Conservation (phyloP, 108 stramenopile species). For the Bacterosira constricta region DNA sequence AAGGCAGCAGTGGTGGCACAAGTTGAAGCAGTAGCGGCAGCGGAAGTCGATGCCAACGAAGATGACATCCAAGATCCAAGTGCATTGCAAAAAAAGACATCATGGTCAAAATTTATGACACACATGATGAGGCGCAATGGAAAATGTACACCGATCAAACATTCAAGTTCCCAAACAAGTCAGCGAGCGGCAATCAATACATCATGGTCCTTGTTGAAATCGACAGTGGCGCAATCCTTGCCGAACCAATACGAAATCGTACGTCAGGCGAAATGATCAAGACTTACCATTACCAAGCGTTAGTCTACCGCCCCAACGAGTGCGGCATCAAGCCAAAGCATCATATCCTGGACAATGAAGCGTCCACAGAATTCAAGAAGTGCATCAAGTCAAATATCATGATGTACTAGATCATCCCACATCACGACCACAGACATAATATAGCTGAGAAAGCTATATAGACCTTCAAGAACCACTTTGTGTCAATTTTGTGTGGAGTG, state of each 20-base stretch:
- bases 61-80: not conserved
- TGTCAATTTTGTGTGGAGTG: constrained; percentile 3
- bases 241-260: constrained; percentile 13
- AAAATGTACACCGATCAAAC: constrained; percentile 49
- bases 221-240: constrained; percentile 44
- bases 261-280: not conserved
- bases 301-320: too few species aligned
- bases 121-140: not conserved
- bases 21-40: too few species aligned
- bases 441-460: too few species aligned
- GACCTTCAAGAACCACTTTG: constrained; percentile 51
- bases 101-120: not conserved
- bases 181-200: constrained; percentile 46
- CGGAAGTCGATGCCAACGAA: not conserved
- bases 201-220: constrained; percentile 40
- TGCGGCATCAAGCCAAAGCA: too few species aligned
- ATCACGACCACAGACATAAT: constrained; percentile 4
- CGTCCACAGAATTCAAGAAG: too few species aligned
- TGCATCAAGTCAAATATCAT: too few species aligned
- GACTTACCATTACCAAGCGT: too few species aligned
- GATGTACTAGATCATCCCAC: too few species aligned
- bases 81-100: too few species aligned
- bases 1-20: too few species aligned
- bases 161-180: constrained; percentile 24
- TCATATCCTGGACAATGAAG: too few species aligned